Base-by-base conservation (phyloP, 108 stramenopile species). In the Cyclotella distinguenda region DNA sequence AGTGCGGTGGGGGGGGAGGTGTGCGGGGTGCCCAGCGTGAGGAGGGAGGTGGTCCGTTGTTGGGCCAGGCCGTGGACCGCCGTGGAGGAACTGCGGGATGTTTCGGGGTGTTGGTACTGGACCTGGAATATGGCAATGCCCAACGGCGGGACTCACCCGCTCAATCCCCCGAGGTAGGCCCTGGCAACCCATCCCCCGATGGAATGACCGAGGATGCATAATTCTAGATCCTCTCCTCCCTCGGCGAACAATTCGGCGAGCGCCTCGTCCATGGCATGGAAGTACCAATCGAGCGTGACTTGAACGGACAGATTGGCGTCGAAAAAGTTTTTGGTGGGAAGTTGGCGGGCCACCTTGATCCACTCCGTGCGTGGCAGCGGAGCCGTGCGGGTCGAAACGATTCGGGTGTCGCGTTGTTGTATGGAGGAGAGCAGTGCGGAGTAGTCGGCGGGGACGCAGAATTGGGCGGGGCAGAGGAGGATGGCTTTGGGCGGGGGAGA, bases 141-240 rank as follows among this genome's bases (percentile, higher is more conserved):
- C 18, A 33, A 27, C 12, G 42, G 35, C 18, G 30, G 11, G 19
- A 68, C 73, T 43, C 32, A 78, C 77, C 78, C 63, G 52, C 77
- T 68, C 15, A 90, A 28, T 0, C 89, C 89, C 27, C 89, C 89
- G 6, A 90, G 55, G 58, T 83, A 90, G 12, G 84, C 84, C 34
- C 89, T 61, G 0, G 86, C 89, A 12, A 90, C 84, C 89, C 89
- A 90, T 13, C 89, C 89, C 22, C 89, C 89, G 69, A 90, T 90
- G 18, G 64, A 68, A 59, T 90, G 89, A 12, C 86, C 89, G 16
- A 90, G 61, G 26, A 90, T 35, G 49, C 86, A 86, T 5, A 90
- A 31, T 10, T 82, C 72, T 5, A 70, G 59, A 50, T 85, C 82
- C 15, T 76, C 67, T 43, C 80, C 82, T 47, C 74, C 74, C 38